phyloP scores from a whole-genome alignment of 176 grass and related monocot genomes.

The Oryza coarctata region DNA sequence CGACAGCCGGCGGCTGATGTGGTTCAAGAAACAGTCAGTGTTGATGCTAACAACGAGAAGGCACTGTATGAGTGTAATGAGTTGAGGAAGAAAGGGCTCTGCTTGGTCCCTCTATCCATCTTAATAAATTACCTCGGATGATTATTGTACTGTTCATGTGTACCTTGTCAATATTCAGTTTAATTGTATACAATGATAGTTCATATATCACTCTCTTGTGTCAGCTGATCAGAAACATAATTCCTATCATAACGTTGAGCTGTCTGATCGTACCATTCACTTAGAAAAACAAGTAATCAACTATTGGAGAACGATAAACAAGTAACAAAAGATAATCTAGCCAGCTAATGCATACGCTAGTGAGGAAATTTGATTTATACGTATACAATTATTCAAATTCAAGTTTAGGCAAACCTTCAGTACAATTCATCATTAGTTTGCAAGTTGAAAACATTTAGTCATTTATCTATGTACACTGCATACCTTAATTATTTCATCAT shows the following conservation, averaged over 20 bases:
- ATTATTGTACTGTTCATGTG: slow-evolving; percentile 40
- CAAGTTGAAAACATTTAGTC: not conserved
- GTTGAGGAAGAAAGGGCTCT: slow-evolving; percentile 73
- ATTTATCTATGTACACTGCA: not conserved
- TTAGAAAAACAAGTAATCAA: slow-evolving; percentile 9
- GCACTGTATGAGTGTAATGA: slow-evolving; percentile 44
- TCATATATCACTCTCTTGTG: slow-evolving; percentile 24
- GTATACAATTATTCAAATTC: not conserved
- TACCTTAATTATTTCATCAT: not conserved
- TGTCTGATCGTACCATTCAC: slow-evolving; percentile 20
- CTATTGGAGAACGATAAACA: slow-evolving; percentile 14
- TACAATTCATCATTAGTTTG: not conserved
- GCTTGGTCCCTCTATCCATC: slow-evolving; percentile 83
- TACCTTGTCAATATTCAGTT: slow-evolving; percentile 26
- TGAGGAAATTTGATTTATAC: not conserved
- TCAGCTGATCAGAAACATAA: slow-evolving; percentile 21
- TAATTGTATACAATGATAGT: slow-evolving; percentile 24
- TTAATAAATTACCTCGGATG: slow-evolving; percentile 64
- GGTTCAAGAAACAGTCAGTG: slow-evolving; percentile 31
- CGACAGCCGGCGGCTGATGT: slow-evolving; percentile 10
- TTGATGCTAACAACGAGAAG: slow-evolving; percentile 23
- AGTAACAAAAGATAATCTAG: not conserved
- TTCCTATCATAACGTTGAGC: slow-evolving; percentile 30
- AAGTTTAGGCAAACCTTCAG: not conserved
- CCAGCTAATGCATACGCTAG: not conserved